Conservation (phyloP, 345 rosid genomes). For the Pseudoturritis turrita region DNA sequence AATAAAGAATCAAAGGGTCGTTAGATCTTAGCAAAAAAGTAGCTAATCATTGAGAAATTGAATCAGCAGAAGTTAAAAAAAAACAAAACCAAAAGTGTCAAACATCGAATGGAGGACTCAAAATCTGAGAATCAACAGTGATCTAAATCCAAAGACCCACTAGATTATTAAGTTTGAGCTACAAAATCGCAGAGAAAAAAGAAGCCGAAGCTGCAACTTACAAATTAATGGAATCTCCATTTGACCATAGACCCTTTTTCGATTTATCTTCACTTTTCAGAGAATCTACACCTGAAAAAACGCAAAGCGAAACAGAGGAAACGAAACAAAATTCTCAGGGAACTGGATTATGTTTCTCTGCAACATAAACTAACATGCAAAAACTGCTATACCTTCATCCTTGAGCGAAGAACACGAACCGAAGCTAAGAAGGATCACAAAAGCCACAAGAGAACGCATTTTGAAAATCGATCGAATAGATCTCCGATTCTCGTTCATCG, state of each 20-base stretch:
- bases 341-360: conserved; percentile 2
- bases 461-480: conserved; percentile 28
- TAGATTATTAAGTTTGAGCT: neutral
- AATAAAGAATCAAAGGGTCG: neutral
- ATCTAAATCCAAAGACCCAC: neutral
- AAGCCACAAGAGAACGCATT: conserved; percentile 17
- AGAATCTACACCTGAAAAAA: conserved; percentile 43
- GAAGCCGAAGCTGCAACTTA: conserved; percentile 1
- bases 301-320: conserved; percentile 8
- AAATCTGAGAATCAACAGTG: neutral
- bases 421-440: conserved; percentile 32
- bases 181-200: neutral
- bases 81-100: no score
- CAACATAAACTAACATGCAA: neutral
- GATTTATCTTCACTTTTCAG: conserved; percentile 37
- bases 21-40: neutral
- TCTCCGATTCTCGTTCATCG: conserved; percentile 33
- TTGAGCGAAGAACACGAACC: conserved; percentile 44
- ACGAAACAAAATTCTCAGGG: neutral
- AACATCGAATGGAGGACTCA: neutral
- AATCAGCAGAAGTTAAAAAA: no score
- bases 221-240: conserved; percentile 1
- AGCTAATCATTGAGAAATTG: no score
- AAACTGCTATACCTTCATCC: conserved; percentile 46
- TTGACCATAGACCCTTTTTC: conserved; percentile 22